Evolutionary conservation across 2,329 filamentous ascomycete genomes (phyloP), one percentile per base, ranked within the genome.

Genomic region (Colletotrichum navitas): DNA sequence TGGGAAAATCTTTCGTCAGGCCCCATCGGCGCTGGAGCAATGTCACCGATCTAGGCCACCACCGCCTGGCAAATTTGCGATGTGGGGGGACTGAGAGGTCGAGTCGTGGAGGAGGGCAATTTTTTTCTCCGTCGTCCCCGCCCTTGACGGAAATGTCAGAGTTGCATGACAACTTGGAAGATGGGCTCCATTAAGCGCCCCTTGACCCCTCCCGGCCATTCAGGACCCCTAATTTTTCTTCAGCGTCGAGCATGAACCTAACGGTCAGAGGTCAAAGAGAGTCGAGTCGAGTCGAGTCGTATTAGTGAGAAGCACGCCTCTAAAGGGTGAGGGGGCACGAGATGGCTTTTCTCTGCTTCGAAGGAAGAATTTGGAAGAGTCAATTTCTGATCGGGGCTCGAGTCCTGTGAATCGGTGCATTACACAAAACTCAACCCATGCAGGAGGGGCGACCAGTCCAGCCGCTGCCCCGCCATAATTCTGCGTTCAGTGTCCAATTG

Each of bases 11-110:
- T 26, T 43, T 49, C 29, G 24, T 34, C 36, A 39, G 62, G 45
- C 26, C 55, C 47, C 67, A 36, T 54, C 47, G 11, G 62, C 65
- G 18, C 29, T 66, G 51, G 54, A 59, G 41, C 45, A 16, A 29
- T 24, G 21, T 36, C 45, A 26, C 34, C 51, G 58, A 71, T 68
- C 64, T 63, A 71, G 68, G 56, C 26, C 64, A 54, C 43, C 36
- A 26, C 51, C 36, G n/a, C 51, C 41, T 60, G 39, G 58, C 32
- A 71, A 67, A 63, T 66, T 66, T 71, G 59, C 59, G 29, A 62
- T 39, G n/a, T 62, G 59, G 59, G 29, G 59, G 43, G 55, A 59
- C 55, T 29, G n/a, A 16, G 59, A 55, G 21, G 32, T 4, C 52
- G 18, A 55, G 52, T 36, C 52, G n/a, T 55, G 52, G 43, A 39